Evolutionary conservation across 495 filamentous ascomycete species (phyloP), one percentile per base, ranked within the genome.

Genomic region (Melanomma pulvis-pyrius): DNA sequence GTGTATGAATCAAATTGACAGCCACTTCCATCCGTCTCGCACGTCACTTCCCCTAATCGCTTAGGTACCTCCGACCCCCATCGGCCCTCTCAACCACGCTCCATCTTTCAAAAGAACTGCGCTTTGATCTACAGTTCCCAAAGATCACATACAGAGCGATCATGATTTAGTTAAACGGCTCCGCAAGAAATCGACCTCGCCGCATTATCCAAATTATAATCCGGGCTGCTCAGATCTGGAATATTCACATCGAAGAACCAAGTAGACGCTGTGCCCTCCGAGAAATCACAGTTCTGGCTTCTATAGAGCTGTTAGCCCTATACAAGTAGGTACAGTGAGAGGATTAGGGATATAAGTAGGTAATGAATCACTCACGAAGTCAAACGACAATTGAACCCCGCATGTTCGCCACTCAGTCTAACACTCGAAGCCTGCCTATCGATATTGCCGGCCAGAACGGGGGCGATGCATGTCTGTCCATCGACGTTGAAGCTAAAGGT

Each of bases 231-330:
- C 1, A 59, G 36, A 49, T 59, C 41, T 2, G 56, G 56, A 21
- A 59, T 24, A 21, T 59, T 49, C 24, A 11, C 2, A 22, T 49
- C 22, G 41, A 59, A 59, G 36, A 59, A 59, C 56, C 56, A 59
- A 11, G 56, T 59, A 6, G 56, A 21, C 6, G 24, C 28, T 0
- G 17, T 7, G 1, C 13, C 19, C 19, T 21, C 30, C 17, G 13
- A 6, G 3, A n/a, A n/a, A 2, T 44, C 39, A 17, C 39, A 44
- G 39, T 44, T 44, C 17, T 44, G 39, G n/a, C 2, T 6, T 44
- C 39, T 44, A 44, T 6, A 17, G 2, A 2, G 2, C 17, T 44
- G 17, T 44, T 44, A 44, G 39, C 39, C 39, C 9, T 2, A 44
- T 17, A 44, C 39, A 15, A 15, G n/a, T n/a, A 3, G 8, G 2